Percentiles rank a stretch among this genome's conserved stretches.
These are phyloP conservation scores for Akanthomyces muscarius DNA, from an alignment of 2,329 filamentous ascomycete genomes.

Conservation along the genomic window DNA sequence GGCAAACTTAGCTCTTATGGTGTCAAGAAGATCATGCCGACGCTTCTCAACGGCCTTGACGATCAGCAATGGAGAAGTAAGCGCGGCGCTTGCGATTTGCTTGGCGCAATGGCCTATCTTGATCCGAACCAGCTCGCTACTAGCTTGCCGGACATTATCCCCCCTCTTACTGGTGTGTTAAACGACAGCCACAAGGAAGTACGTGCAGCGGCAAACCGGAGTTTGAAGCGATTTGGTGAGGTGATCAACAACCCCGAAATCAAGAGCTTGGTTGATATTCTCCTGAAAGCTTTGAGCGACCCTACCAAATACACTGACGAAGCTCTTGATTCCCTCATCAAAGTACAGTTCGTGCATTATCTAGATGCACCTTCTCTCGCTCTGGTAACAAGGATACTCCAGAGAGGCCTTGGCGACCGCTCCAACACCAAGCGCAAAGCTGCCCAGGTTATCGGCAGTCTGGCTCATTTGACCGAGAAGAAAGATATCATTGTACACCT, in stretches of 20 bases:
- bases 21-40: conserved; percentile 91
- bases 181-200: conserved; percentile 99
- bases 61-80: conserved; percentile 98
- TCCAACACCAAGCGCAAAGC: conserved; percentile 96
- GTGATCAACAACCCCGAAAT: conserved; percentile 98
- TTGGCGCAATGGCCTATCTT: conserved; percentile 97
- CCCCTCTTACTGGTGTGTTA: conserved; percentile 85
- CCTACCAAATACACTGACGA: conserved; percentile 96
- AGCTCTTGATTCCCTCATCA: conserved; percentile 88
- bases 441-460: conserved; percentile 93
- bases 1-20: conserved; percentile 90
- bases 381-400: conserved; percentile 89
- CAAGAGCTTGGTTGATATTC: conserved; percentile 82
- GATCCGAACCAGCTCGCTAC: conserved; percentile 91
- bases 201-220: conserved; percentile 84
- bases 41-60: conserved; percentile 84
- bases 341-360: conserved; percentile 97
- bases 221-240: conserved; percentile 95
- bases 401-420: conserved; percentile 84
- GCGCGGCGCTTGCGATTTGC: conserved; percentile 92
- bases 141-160: conserved; percentile 94
- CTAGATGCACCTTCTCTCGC: conserved; percentile 95
- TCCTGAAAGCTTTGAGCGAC: conserved; percentile 94
- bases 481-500: conserved; percentile 90
- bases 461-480: conserved; percentile 93